Percentiles rank a stretch among this genome's conserved stretches.
Evolutionary conservation across 225 moss, liverwort and hornwort genomes (phyloP).

Genomic region (Antitrichia curtipendula): DNA sequence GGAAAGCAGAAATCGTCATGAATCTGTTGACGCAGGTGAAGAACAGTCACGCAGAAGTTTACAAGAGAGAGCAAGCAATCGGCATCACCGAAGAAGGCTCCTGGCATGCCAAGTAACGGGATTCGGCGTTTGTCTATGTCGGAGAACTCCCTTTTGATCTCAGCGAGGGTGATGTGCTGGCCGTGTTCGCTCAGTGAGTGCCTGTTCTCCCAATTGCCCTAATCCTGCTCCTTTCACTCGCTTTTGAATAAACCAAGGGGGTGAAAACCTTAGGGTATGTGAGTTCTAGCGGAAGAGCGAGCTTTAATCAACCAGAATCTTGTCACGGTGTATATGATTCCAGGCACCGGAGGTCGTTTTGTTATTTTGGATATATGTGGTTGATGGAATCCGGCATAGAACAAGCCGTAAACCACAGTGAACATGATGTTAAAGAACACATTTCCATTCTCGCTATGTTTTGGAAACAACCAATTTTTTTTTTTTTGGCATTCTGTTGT

Average conservation of each 20-base stretch:
- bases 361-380: background rate
- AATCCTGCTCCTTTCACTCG: background rate
- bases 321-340: background rate
- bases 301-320: background rate
- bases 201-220: background rate
- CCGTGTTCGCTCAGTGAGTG: conserved; percentile 74
- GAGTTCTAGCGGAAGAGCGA: background rate
- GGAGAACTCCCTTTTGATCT: conserved; percentile 60
- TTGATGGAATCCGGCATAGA: background rate
- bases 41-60: conserved; percentile 58
- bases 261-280: background rate
- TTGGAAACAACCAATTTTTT: background rate
- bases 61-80: conserved; percentile 52
- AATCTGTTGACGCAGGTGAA: conserved; percentile 80
- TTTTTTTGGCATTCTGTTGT: background rate
- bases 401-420: background rate
- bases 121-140: conserved; percentile 60
- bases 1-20: conserved; percentile 14
- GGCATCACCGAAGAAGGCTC: conserved; percentile 68
- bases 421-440: background rate
- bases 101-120: conserved; percentile 73
- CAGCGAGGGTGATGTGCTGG: conserved; percentile 72
- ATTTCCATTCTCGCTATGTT: background rate
- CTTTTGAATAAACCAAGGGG: background rate
- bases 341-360: background rate